These are phyloP conservation scores for Oryza glumipatula DNA, from an alignment of 176 grass and related monocot species.

Conservation along the genomic window DNA sequence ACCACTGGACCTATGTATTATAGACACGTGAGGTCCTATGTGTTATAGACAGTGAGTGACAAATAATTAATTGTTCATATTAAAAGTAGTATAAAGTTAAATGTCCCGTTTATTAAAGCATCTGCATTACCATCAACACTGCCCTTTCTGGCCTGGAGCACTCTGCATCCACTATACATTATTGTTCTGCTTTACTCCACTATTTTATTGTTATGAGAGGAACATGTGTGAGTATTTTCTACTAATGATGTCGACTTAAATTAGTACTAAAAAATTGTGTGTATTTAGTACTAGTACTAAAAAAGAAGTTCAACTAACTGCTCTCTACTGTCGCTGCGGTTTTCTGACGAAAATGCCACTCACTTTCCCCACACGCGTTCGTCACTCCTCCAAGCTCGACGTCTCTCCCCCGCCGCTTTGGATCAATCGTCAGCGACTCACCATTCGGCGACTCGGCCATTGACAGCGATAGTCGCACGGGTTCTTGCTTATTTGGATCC, in stretches of 20 bases:
- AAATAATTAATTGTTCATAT: no score
- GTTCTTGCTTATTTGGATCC: slow-evolving; percentile 32
- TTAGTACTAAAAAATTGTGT: neutral
- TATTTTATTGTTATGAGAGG: neutral
- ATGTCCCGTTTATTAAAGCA: neutral
- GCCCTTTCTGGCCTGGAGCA: neutral
- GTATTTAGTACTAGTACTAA: no score
- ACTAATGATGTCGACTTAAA: neutral
- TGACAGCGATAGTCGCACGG: neutral
- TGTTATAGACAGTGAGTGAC: no score
- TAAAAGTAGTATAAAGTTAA: no score
- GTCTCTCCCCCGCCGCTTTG: neutral
- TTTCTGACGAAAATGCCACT: neutral
- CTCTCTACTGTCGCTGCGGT: neutral
- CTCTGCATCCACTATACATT: neutral
- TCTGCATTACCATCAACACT: no score
- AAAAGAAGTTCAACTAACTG: neutral
- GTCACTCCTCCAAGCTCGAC: neutral
- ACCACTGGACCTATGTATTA: no score
- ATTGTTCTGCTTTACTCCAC: neutral
- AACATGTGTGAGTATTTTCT: neutral
- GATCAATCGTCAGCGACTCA: neutral
- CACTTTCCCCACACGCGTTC: neutral
- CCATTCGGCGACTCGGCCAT: slow-evolving; percentile 17
- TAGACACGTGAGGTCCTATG: no score